Base-by-base conservation (phyloP, 306 rosid genomes). In the Notholithocarpus densiflorus region DNA sequence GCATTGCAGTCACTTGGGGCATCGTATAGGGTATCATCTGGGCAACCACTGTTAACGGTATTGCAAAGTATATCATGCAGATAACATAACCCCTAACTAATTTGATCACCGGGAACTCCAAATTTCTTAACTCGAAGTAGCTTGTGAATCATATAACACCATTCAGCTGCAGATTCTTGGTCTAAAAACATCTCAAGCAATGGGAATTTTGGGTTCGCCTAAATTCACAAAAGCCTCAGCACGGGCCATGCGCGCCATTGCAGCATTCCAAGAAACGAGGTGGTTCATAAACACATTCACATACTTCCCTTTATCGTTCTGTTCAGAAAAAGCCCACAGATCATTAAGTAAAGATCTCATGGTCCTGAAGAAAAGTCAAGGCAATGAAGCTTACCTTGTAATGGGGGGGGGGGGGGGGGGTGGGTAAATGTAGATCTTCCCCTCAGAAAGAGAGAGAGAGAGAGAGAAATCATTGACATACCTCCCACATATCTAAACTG, bases 401-500 rank as follows among this genome's bases (percentile, higher is more conserved):
- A n/a, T n/a, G n/a, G n/a, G n/a, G n/a, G n/a, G n/a, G n/a, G n/a
- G n/a, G n/a, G n/a, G n/a, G n/a, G n/a, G n/a, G n/a, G n/a, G n/a
- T n/a, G n/a, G n/a, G 18, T 6, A 15, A 64, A 4, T 19, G 51
- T 34, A 34, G 27, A 32, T 26, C 8, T 15, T 2, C 43, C 69
- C n/a, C 43, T 29, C 43, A 24, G n/a, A 26, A 27, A 43, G 56
- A 70, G 57, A 70, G 64, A 76, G 82, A 77, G 73, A 53, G 75
- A 80, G 80, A 76, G 75, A 84, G 76, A 68, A 76, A 17, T 37
- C 21, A 74, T 61, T 73, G 68, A 56, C 84, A 72, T 76, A 94
- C 98, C 98, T 95, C 99, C 99, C 98, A 95, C 84, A 91, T 65
- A 70, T 95, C 99, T 95, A 95, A 87, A 88, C 91, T 87, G 82